Evolutionary conservation across 2,329 filamentous ascomycete genomes (phyloP).

Genomic region (Diplodia scrobiculata): DNA sequence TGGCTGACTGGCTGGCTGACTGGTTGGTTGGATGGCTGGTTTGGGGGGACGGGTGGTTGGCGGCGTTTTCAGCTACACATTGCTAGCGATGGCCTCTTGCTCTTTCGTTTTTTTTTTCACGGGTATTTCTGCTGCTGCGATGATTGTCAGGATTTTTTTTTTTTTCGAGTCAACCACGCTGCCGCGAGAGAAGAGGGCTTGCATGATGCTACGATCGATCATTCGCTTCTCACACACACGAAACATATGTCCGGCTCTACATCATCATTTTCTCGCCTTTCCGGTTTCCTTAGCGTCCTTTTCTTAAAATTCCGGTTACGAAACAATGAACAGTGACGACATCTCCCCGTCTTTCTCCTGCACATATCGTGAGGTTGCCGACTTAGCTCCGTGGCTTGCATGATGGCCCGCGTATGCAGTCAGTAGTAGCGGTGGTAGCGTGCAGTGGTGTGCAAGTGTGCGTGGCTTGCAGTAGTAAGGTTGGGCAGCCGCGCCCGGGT

Average conservation of each 20-base stretch:
- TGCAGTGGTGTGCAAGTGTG: neutral
- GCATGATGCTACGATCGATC: neutral
- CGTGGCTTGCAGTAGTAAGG: neutral
- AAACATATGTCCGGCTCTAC: neutral
- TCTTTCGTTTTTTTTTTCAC: neutral
- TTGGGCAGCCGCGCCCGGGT: neutral
- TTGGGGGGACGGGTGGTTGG: neutral
- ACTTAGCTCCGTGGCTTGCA: neutral
- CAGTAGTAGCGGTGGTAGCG: too few species aligned
- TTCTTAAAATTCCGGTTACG: neutral
- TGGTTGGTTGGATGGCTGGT: neutral
- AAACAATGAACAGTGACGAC: neutral
- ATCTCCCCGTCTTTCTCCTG: too few species aligned
- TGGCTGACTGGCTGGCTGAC: neutral
- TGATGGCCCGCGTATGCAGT: neutral
- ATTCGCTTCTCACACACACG: neutral
- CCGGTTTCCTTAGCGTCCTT: too few species aligned
- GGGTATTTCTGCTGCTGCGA: neutral
- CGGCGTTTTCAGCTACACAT: neutral
- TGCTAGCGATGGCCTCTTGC: neutral
- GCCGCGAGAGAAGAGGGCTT: neutral
- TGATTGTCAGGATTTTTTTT: too few species aligned
- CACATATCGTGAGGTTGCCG: too few species aligned
- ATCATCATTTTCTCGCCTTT: neutral
- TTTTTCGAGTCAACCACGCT: too few species aligned